Evolutionary conservation across 179 eudicot genomes (phyloP).

Genomic region (Corrigiola litoralis): DNA sequence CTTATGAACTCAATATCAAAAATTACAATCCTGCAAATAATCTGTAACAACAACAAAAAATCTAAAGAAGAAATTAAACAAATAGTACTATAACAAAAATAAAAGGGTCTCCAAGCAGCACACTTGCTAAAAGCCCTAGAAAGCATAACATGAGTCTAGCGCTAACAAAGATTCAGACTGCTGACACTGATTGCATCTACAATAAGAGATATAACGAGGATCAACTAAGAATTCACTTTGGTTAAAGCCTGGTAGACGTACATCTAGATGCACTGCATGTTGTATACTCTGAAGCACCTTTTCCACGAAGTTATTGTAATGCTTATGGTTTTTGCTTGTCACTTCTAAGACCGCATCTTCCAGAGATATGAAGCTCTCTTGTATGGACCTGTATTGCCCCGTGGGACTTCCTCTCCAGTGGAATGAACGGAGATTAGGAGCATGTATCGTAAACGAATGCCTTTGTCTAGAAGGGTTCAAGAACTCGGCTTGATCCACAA

Average conservation of each 20-base stretch:
- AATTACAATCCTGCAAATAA: too few species aligned
- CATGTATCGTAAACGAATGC: constrained; percentile 1
- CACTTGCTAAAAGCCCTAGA: too few species aligned
- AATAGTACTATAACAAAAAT: too few species aligned
- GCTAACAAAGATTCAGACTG: too few species aligned
- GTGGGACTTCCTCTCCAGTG: not conserved
- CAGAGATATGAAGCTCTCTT: not conserved
- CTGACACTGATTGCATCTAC: too few species aligned
- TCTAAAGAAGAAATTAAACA: too few species aligned
- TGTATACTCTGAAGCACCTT: not conserved
- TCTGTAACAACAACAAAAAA: too few species aligned
- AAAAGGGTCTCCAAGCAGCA: too few species aligned
- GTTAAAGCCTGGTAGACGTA: not conserved
- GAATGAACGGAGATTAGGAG: not conserved
- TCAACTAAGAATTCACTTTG: not conserved
- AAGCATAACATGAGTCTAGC: too few species aligned
- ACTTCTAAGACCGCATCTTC: constrained; percentile 1
- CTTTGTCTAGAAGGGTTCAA: not conserved
- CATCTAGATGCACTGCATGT: constrained; percentile 2
- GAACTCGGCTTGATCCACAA: not conserved
- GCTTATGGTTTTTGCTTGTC: not conserved
- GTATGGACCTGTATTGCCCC: not conserved
- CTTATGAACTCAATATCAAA: too few species aligned
- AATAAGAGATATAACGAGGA: not conserved
- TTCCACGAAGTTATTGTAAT: not conserved